phyloP scores from a whole-genome alignment of 306 rosid genomes.

The Astragalus membranaceus region DNA sequence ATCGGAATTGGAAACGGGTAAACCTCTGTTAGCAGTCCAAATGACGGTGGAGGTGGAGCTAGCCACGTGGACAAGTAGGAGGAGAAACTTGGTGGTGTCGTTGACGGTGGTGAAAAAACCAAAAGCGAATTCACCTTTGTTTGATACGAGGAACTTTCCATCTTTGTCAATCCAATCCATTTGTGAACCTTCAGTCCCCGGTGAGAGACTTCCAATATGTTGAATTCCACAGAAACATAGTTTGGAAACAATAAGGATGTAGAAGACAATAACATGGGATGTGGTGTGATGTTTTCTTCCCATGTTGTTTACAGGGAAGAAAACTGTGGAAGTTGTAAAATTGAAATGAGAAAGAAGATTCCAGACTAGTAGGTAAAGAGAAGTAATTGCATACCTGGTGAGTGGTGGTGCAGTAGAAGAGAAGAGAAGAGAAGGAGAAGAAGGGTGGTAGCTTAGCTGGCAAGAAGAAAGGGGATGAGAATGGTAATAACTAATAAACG shows the following conservation, averaged over 20 bases:
- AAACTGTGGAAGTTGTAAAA: neutral
- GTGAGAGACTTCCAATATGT: slow-evolving; percentile 27
- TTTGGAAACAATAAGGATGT: slow-evolving; percentile 18
- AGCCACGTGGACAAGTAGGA: slow-evolving; percentile 37
- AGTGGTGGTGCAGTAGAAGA: no score
- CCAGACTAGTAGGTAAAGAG: no score
- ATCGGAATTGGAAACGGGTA: slow-evolving; percentile 66
- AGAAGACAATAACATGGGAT: neutral
- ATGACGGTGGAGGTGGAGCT: slow-evolving; percentile 11
- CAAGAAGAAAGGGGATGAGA: neutral
- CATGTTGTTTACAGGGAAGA: slow-evolving; percentile 29
- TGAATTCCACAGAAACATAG: slow-evolving; percentile 38
- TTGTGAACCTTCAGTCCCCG: slow-evolving; percentile 48
- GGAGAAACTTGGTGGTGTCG: slow-evolving; percentile 47
- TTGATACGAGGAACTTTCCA: slow-evolving; percentile 61
- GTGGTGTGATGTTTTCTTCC: slow-evolving; percentile 1
- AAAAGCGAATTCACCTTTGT: slow-evolving; percentile 35
- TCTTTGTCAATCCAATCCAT: slow-evolving; percentile 59
- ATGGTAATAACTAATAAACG: neutral
- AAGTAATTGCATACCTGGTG: neutral
- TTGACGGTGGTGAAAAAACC: slow-evolving; percentile 44
- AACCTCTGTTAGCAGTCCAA: slow-evolving; percentile 74
- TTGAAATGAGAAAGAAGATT: neutral
- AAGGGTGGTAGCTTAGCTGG: neutral
- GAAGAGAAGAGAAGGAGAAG: neutral